Percentiles rank a stretch among this genome's conserved stretches.
phyloP scores from a whole-genome alignment of 768 basidiomycete species.

The Podaxis sp. region DNA sequence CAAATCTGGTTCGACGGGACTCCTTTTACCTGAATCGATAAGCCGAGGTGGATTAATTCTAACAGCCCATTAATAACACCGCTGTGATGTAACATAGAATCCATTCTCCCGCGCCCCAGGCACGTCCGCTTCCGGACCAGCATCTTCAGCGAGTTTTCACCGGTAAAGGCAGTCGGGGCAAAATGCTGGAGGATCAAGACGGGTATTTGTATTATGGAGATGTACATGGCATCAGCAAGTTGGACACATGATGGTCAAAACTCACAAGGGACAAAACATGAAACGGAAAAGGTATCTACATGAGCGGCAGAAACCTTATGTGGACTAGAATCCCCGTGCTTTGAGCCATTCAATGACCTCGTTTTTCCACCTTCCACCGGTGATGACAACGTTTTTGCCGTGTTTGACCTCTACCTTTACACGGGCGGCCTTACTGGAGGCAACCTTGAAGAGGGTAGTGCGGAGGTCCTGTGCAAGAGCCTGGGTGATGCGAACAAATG shows the following conservation, averaged over 20 bases:
- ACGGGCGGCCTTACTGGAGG: constrained; percentile 44
- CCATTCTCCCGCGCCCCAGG: not conserved
- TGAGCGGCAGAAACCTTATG: not conserved
- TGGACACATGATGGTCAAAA: not conserved
- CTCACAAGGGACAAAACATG: not conserved
- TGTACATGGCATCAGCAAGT: not conserved
- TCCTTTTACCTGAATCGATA: not conserved
- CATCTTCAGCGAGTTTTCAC: not conserved
- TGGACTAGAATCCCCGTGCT: constrained; percentile 56
- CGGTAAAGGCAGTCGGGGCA: not conserved
- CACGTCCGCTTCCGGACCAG: not conserved
- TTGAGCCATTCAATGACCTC: constrained; percentile 62
- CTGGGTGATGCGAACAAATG: constrained; percentile 31
- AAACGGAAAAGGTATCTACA: constrained; percentile 1
- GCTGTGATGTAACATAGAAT: not conserved
- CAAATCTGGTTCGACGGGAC: not conserved
- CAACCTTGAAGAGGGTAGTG: constrained; percentile 45
- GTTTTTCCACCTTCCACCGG: constrained; percentile 63
- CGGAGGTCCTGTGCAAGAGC: constrained; percentile 57
- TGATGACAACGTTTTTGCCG: constrained; percentile 54
- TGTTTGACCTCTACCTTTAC: constrained; percentile 47
- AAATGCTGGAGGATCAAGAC: not conserved
- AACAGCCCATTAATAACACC: not conserved
- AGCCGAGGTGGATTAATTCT: not conserved
- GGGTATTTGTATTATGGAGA: not conserved